Evolutionary conservation across 495 filamentous ascomycete species (phyloP), one percentile per base, ranked within the genome.

Genomic region (Chaetomium fimeti): DNA sequence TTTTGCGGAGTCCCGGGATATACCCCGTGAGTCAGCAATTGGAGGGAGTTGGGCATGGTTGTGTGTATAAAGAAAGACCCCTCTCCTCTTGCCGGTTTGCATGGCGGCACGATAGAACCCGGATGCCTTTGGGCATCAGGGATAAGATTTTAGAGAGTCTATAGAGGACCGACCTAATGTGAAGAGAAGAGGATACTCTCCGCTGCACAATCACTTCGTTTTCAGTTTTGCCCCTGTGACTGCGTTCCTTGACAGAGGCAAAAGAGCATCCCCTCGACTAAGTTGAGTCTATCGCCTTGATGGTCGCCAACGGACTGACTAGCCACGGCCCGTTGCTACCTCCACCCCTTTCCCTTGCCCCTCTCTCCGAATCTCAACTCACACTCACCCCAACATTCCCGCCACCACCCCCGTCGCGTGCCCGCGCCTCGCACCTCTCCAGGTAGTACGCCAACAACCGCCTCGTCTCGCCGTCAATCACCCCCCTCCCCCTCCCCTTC

Each of bases 391-490:
- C 47, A 27, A 2, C 58, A 28, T 13, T 15, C 18, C 11, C 25
- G 16, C 29, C 28, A 11, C 58, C 15, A n/a, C 38, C 27, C 52
- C 36, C 28, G 25, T 57, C 53, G 38, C 9, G 48, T 58, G 61
- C 43, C 29, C 60, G 69, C 22, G 70, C 69, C n/a, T 8, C n/a
- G 52, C 78, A 80, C 61, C 69, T 72, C 54, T 7, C 52, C 57
- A 75, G 69, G 48, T 82, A 82, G 18, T 74, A 68, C 64, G 61
- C 57, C 13, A 82, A 62, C 43, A 75, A 20, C 55, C 61, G 58
- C 54, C 56, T 67, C 9, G 77, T 77, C 36, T 80, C 79, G 8
- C 59, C 54, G 38, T 82, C 79, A 24, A 82, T 57, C 38, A 54
- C 49, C 43, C 16, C 22, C 27, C 11, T 60, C 25, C 28, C 13